Evolutionary conservation across 805 yeast genomes (phyloP), one percentile per base, ranked within the genome.

Genomic region (Candida stauntonica): DNA sequence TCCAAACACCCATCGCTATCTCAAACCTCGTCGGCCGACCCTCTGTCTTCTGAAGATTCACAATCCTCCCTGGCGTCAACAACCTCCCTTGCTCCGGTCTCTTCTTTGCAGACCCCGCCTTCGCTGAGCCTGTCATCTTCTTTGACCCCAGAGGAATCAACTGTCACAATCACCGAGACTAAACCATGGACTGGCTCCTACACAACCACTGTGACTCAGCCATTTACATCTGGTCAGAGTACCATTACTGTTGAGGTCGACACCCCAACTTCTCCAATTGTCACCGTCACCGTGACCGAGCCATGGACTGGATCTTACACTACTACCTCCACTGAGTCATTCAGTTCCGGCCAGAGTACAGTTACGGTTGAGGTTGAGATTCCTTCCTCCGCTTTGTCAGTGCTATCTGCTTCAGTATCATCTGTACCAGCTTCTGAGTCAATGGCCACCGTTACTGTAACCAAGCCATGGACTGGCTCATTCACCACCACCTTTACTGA

Each of bases 281-380:
- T 4, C 4, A 29, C 35, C 5, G 3, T 17, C 8, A 26, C 33
- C 18, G 13, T 13, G 5, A 33, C 38, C 12, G 17, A 16, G 3
- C n/a, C 35, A n/a, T 34, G 38, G 35, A 29, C 36, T 27, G 41
- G 31, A 5, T 20, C 34, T 14, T n/a, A 15, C 31, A 28, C 31
- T 14, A 28, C 31, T n/a, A n/a, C n/a, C n/a, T n/a, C n/a, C n/a
- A n/a, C n/a, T n/a, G n/a, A n/a, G n/a, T n/a, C n/a, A n/a, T n/a
- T n/a, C n/a, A n/a, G n/a, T n/a, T n/a, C n/a, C n/a, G n/a, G n/a
- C n/a, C n/a, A n/a, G n/a, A n/a, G n/a, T n/a, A n/a, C n/a, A n/a
- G n/a, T n/a, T n/a, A n/a, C n/a, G n/a, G n/a, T n/a, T n/a, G n/a
- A n/a, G n/a, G n/a, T n/a, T n/a, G n/a, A n/a, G n/a, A n/a, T n/a